Base-by-base conservation (phyloP, 768 basidiomycete species). In the Boletus sensibilis region DNA sequence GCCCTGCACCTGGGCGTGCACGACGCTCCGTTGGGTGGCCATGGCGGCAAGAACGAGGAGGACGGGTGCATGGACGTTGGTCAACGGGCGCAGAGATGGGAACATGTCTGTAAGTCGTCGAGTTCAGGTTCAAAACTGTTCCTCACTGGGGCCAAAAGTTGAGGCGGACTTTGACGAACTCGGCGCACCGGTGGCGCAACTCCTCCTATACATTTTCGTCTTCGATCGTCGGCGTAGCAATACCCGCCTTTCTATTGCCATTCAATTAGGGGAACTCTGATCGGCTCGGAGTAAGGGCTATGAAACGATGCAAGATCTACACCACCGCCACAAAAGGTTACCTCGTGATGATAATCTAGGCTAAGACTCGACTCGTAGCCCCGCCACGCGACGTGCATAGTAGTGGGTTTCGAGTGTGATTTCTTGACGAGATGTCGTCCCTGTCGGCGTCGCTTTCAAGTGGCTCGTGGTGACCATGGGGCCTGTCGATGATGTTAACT, bases 1-100 rank as follows among this genome's bases (percentile, higher is more conserved):
- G 9, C 20, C 21, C 12, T 42, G 43, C 23, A 47, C 21, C 25
- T 69, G 64, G 12, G 69, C 67, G 6, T 16, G 38, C 4, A 48
- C 67, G 43, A 27, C 37, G 31, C 31, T 49, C 18, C 47, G 50
- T 34, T 49, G 42, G 25, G 12, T 38, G n/a, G 44, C 41, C n/a
- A 70, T 37, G 38, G 21, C 9, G 25, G 33, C 16, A 5, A 68
- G 39, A 18, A 57, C 20, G 37, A 54, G 42, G 21, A 25, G 25
- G 20, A 40, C 21, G 9, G 9, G 23, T 7, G 14, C 41, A 21
- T 11, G 21, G 8, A 38, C 18, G 18, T 41, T 38, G 39, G 12
- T 46, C 39, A 2, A 53, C 29, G 21, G 6, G 35, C n/a, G 29
- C n/a, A 46, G 21, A 14, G 34, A 50, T 9, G 31, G 20, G 18